Base-by-base conservation (phyloP, 176 grass and related monocot genomes). In the Musa beccarii region DNA sequence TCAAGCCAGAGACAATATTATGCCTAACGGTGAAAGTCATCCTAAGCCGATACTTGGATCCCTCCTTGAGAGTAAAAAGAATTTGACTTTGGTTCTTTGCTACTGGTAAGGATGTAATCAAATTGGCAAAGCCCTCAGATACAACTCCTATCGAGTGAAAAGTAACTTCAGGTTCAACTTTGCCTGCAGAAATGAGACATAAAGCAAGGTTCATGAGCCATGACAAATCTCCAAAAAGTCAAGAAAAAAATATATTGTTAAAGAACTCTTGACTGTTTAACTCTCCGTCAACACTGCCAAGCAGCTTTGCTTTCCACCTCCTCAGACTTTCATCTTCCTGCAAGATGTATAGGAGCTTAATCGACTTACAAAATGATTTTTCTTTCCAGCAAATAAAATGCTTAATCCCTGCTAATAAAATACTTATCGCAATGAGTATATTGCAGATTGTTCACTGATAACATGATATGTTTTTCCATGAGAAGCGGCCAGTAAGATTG, bases 11-110 rank as follows among this genome's bases (percentile, higher is more conserved):
- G 15, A 82, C 84, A 43, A 86, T 80, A 68, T 86, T 86, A 86
- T 86, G 84, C 53, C 63, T 79, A 55, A 86, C 79, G 69, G 74
- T 79, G 52, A 86, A 86, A 52, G 79, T 81, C 17, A 86, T 69
- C 76, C 79, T 82, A 52, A 86, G 75, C 21, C 53, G 49, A 69
- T 86, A 86, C 6, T 75, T 80, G 13, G 84, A 86, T 49, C 75
- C 84, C 76, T 86, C 84, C 69, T 86, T 86, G 20, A 86, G 75
- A 82, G 75, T 82, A 64, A 86, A 86, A 29, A 86, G 84, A 59
- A 86, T 66, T 74, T 34, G 20, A 29, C 16, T 82, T 79, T 75
- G 79, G 50, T 82, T 79, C 9, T 79, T 79, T 59, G 53, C 20
- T 3, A 86, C 63, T 12, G 79, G 84, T 53, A 86, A 82, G 19